Percentiles rank a stretch among this genome's conserved stretches.
Conservation (phyloP, 1,139 yeast species). For the Kazachstania sp. region DNA sequence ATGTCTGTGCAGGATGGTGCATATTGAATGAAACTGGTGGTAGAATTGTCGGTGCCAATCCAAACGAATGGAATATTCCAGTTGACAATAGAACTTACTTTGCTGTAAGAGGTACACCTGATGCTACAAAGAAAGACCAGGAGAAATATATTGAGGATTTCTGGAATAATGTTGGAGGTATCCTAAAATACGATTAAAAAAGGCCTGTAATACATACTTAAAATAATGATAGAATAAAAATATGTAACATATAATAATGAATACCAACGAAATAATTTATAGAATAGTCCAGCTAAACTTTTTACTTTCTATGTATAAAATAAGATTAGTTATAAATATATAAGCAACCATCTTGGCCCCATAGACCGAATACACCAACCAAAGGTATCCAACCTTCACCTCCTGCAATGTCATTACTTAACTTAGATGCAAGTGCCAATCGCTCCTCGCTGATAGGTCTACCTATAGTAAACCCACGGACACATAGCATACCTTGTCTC, state of each 20-base stretch:
- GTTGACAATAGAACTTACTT: conserved; percentile 43
- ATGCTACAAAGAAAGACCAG: conserved; percentile 33
- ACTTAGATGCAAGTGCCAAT: conserved; percentile 24
- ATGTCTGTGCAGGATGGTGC: conserved; percentile 57
- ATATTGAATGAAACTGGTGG: conserved; percentile 52
- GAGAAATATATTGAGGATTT: conserved; percentile 39
- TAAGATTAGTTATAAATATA: conserved; percentile 29
- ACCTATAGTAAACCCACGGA: conserved; percentile 64
- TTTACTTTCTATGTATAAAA: not conserved
- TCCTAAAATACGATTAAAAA: conserved; percentile 32
- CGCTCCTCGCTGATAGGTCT: conserved; percentile 34
- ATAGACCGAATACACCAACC: conserved; percentile 42
- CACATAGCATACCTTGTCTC: conserved; percentile 43
- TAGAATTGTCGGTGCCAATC: conserved; percentile 42
- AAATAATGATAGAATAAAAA: conserved; percentile 3
- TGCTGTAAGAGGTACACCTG: conserved; percentile 51
- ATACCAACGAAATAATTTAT: not conserved
- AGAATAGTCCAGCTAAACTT: not conserved
- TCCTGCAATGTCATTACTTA: conserved; percentile 32
- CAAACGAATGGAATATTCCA: conserved; percentile 39
- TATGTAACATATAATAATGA: conserved; percentile 3
- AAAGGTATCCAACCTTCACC: conserved; percentile 60
- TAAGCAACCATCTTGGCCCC: conserved; percentile 70
- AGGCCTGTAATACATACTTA: not conserved
- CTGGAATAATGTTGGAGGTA: conserved; percentile 42